Percentiles rank a stretch among this genome's conserved stretches.
Evolutionary conservation across 1,139 yeast genomes (phyloP).

Genomic region (Tardiomyces blankii): DNA sequence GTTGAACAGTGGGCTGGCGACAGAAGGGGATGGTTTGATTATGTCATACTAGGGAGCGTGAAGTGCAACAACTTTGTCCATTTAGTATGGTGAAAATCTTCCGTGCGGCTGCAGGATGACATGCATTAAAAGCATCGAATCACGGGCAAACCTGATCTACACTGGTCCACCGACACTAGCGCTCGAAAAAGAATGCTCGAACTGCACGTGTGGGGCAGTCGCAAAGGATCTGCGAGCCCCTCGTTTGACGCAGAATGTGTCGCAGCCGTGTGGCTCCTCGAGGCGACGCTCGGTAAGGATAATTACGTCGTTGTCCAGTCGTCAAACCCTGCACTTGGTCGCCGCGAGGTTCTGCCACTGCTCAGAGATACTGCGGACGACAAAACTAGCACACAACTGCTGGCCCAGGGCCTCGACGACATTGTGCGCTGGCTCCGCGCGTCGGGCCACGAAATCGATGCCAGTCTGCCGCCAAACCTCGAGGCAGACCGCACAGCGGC

Average conservation of each 20-base stretch:
- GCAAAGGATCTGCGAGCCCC: conserved; percentile 13
- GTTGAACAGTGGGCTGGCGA: too few relatives aligned
- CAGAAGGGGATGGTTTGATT: too few relatives aligned
- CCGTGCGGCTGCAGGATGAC: too few relatives aligned
- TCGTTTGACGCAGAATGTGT: conserved; percentile 36
- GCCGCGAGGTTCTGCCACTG: not conserved
- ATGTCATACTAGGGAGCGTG: too few relatives aligned
- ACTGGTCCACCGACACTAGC: conserved; percentile 4
- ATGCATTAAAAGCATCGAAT: conserved; percentile 2
- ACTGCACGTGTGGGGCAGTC: conserved; percentile 50
- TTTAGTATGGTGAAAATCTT: too few relatives aligned
- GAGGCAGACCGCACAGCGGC: not conserved
- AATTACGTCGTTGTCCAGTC: conserved; percentile 38
- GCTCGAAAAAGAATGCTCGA: conserved; percentile 15
- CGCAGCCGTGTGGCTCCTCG: conserved; percentile 30
- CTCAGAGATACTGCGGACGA: not conserved
- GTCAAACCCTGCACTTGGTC: conserved; percentile 28
- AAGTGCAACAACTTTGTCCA: too few relatives aligned
- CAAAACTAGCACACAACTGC: not conserved
- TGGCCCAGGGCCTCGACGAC: not conserved
- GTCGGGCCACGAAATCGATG: not conserved
- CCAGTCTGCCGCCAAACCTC: not conserved
- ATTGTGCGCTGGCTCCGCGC: not conserved
- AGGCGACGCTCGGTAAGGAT: conserved; percentile 14
- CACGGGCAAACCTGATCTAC: conserved; percentile 1